phyloP scores from a whole-genome alignment of 2,329 filamentous ascomycete genomes.

The Calonectria leucothoes region DNA sequence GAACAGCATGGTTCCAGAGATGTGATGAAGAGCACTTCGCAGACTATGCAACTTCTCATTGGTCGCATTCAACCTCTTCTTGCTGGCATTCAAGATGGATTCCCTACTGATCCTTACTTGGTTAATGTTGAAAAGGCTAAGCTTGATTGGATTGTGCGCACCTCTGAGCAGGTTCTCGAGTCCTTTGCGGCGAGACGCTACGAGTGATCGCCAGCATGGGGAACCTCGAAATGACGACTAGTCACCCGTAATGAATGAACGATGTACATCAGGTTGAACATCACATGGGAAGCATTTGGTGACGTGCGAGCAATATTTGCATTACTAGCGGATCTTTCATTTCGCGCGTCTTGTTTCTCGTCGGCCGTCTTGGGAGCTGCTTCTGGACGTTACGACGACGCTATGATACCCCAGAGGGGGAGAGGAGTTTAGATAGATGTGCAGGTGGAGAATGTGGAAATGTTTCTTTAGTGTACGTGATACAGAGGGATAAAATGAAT shows the following conservation, averaged over 20 bases:
- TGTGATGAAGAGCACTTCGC: constrained; percentile 52
- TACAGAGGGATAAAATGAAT: constrained; percentile 11
- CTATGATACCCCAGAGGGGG: constrained; percentile 28
- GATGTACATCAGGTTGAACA: constrained; percentile 41
- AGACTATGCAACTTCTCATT: constrained; percentile 54
- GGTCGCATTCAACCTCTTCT: constrained; percentile 49
- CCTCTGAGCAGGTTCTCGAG: constrained; percentile 50
- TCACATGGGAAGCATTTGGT: constrained; percentile 36
- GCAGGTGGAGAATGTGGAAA: constrained; percentile 1
- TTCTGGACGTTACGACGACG: constrained; percentile 25
- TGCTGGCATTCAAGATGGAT: constrained; percentile 48
- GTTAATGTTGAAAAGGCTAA: constrained; percentile 51
- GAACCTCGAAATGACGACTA: constrained; percentile 1
- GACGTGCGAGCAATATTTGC: constrained; percentile 28
- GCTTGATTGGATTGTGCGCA: constrained; percentile 53
- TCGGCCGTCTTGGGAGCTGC: constrained; percentile 12
- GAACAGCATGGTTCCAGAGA: constrained; percentile 50
- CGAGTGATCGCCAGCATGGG: constrained; percentile 34
- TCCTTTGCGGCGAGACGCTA: constrained; percentile 46
- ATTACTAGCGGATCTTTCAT: constrained; percentile 38
- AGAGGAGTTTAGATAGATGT: constrained; percentile 11
- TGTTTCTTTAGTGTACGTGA: constrained; percentile 17
- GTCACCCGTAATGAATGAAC: constrained; percentile 39
- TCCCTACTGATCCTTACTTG: constrained; percentile 54
- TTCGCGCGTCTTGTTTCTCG: constrained; percentile 26